phyloP scores from a whole-genome alignment of 1,284 basidiomycete genomes.

The Ganoderma multipileum region DNA sequence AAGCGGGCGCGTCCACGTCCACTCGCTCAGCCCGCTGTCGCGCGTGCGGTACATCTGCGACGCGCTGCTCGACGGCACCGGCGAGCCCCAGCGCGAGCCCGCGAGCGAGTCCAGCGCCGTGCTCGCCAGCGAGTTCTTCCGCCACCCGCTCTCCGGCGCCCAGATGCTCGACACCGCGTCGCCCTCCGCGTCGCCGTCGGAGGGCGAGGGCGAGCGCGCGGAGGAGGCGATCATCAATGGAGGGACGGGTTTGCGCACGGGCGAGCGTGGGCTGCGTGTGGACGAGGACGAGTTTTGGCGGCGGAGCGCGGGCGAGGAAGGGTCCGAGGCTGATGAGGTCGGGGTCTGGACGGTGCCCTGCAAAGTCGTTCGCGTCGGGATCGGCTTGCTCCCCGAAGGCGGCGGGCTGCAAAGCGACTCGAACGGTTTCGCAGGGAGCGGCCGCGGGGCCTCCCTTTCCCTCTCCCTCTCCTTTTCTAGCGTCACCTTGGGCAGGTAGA shows the following conservation, averaged over 20 bases:
- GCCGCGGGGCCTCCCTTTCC: background rate
- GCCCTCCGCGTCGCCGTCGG: background rate
- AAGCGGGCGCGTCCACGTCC: slow-evolving; percentile 13
- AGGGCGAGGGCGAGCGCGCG: background rate
- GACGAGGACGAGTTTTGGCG: background rate
- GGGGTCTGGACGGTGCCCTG: background rate
- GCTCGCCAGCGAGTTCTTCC: slow-evolving; percentile 11
- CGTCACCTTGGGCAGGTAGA: background rate
- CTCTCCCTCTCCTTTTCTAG: background rate
- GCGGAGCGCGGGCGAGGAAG: background rate
- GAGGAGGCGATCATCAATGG: background rate
- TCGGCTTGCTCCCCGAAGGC: background rate
- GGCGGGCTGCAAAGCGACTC: background rate
- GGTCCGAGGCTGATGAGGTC: background rate
- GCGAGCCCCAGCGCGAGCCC: slow-evolving; percentile 21
- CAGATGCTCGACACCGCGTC: slow-evolving; percentile 21
- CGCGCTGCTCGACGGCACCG: slow-evolving; percentile 11
- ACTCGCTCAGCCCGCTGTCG: slow-evolving; percentile 21
- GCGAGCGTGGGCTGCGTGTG: background rate
- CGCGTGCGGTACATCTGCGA: slow-evolving; percentile 26
- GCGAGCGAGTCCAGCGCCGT: slow-evolving; percentile 11
- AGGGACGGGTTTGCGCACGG: slow-evolving; percentile 5
- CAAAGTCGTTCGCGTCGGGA: background rate
- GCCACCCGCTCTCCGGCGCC: slow-evolving; percentile 6
- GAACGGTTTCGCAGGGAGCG: slow-evolving; percentile 1